Base-by-base conservation (phyloP, 2,329 filamentous ascomycete species). In the Aureobasidium sp. region DNA sequence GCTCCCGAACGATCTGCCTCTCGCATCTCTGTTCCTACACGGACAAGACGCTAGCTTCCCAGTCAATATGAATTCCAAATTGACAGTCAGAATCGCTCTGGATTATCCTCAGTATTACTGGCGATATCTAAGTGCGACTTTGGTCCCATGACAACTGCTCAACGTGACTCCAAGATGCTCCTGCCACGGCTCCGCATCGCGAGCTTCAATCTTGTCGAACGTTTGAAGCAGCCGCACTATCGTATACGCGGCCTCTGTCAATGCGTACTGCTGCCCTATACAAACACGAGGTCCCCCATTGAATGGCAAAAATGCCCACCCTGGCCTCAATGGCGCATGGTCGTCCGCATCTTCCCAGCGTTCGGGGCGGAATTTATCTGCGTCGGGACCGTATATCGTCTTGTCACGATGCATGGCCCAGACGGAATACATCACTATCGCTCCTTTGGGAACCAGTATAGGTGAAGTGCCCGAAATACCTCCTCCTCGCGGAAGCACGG, bases 401-500 rank as follows among this genome's bases (percentile, higher is more conserved):
- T 62, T 62, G 25, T 65, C 62, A 1, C 67, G 66, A 32, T 72
- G 68, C 61, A 71, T 63, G 6, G 67, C 63, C 47, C 67, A 64
- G 41, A 67, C 63, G 40, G 58, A 63, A 49, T 65, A 66, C 12
- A 62, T 58, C n/a, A 71, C 62, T 2, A 61, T 56, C 7, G 58
- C 57, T 12, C 64, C 61, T 24, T 64, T 60, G 6, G 60, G 57
- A 12, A 71, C 58, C 53, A 64, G 65, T 52, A 91, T 63, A 0
- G 85, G 85, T 38, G 74, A 70, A 1, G 71, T 68, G 39, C 74
- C 74, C 53, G 78, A 73, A 2, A 70, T 65, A 0, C 77, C 77
- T n/a, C 76, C 77, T 25, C 77, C 88, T 19, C 74, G 75, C 0
- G 88, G 88, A 2, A 94, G 78, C 0, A 82, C 86, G 2, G 88